Evolutionary conservation across 2,329 filamentous ascomycete genomes (phyloP).

Genomic region (Diplocarpon mali): DNA sequence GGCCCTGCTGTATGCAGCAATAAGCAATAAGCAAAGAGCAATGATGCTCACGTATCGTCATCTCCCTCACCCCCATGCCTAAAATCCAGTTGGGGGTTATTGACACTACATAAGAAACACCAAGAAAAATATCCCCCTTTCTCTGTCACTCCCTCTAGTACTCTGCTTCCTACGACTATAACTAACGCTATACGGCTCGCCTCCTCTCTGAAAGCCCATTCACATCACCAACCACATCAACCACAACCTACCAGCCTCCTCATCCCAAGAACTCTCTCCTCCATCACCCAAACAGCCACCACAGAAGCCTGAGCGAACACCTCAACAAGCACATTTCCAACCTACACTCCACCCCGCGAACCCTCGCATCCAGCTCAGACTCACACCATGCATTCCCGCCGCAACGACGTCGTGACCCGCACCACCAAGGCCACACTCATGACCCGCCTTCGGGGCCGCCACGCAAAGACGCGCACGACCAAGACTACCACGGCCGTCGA

Average conservation of each 20-base stretch:
- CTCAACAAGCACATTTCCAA: neutral
- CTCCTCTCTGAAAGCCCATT: neutral
- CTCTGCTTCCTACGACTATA: no score
- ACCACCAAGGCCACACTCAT: conserved; percentile 40
- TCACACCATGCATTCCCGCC: conserved; percentile 17
- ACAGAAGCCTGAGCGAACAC: conserved; percentile 5
- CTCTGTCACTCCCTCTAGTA: no score
- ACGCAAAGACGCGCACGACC: conserved; percentile 24
- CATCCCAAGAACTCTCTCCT: conserved; percentile 13
- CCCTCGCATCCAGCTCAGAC: conserved; percentile 4
- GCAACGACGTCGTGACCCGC: conserved; percentile 29
- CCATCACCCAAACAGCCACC: conserved; percentile 9
- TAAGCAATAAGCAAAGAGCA: no score
- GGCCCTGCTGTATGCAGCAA: no score
- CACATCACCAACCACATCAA: neutral
- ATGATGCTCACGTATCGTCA: no score
- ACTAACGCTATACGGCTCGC: conserved; percentile 12
- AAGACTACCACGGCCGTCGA: conserved; percentile 24
- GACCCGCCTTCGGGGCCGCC: conserved; percentile 38
- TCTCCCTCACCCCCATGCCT: no score
- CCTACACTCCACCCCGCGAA: neutral
- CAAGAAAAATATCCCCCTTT: no score
- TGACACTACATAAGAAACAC: no score
- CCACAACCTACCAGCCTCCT: neutral
- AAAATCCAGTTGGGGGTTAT: no score